Evolutionary conservation across 2,329 filamentous ascomycete species (phyloP), one percentile per base, ranked within the genome.

Genomic region (Fusarium poae): DNA sequence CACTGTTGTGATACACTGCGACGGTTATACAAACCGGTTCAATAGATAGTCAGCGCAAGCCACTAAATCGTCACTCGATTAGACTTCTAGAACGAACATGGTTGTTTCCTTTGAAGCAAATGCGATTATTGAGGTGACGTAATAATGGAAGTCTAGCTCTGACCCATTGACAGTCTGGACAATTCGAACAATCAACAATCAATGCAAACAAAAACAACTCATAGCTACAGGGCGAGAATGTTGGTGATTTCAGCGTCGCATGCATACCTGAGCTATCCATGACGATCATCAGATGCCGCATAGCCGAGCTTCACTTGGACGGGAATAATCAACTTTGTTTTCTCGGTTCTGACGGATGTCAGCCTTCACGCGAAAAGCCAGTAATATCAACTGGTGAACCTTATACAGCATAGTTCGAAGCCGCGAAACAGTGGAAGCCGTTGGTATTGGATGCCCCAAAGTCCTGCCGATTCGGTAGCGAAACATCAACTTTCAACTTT

Each of bases 281-380:
- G 60, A 62, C 44, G 43, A 57, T 43, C 35, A 9, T 20, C 20
- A 34, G 21, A 40, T 60, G 43, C 57, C 57, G 44, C 57, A 27
- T 54, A 57, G 37, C 30, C 25, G 43, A 56, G 40, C 25, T 40
- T 30, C 37, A 43, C 57, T 61, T 46, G 40, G 27, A 29, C 40
- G 54, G 54, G 27, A 53, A 57, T 57, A 57, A 57, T 15, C n/a
- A 29, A 53, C 30, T 42, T 32, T 57, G 53, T 20, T 15, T 40
- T 44, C 45, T 63, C 60, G 60, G 60, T 63, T 63, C 60, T 62
- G 60, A 45, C 49, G 60, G 60, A 62, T 63, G 60, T 56, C 60
- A 62, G 60, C 44, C 21, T 49, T 45, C 27, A 7, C n/a, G 15
- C 25, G 23, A 10, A 39, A 29, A 29, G 23, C 27, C 54, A 32